Evolutionary conservation across 345 rosid genomes (phyloP), one percentile per base, ranked within the genome.

Genomic region (Salix koriyanagi): DNA sequence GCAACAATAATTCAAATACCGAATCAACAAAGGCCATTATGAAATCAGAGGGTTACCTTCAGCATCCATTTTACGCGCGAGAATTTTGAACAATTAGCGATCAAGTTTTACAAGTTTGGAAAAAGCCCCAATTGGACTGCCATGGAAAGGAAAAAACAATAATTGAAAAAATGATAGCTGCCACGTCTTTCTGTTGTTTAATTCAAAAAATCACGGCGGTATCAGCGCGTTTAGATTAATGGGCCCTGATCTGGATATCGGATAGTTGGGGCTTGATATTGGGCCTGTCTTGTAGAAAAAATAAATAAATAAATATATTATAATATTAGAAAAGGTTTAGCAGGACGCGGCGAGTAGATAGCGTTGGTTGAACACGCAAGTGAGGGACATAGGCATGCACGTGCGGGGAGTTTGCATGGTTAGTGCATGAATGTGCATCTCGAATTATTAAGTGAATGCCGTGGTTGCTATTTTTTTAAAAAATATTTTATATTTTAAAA

Each of bases 51-150:
- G 50, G 64, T 13, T 74, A 85, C 88, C 88, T 80, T 78, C 88
- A 19, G 76, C 77, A 78, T 85, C 86, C 88, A 83, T 83, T 70
- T 79, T 75, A 78, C 62, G 81, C 84, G 84, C 75, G 81, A 77
- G 77, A 71, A 52, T 71, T 62, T 76, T 67, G 72, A 75, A 54
- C 52, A 65, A 41, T 23, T 19, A 41, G 65, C 6, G 74, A 76
- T 71, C 70, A 28, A 65, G 7, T 10, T 18, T 15, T 21, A 19
- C 10, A 3, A 6, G n/a, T 42, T 4, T 64, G 50, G 39, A 30
- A 62, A 62, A 81, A 81, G 73, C 84, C 84, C 77, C 64, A 52
- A 10, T 54, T 23, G 21, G 12, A 19, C 14, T 19, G 26, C 10
- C 25, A 21, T 12, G 21, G 6, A 28, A 7, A 16, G 61, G 0